Percentiles rank a stretch among this genome's conserved stretches.
Conservation (phyloP, 2,329 filamentous ascomycete genomes). For the Cryphonectria carpinicola region DNA sequence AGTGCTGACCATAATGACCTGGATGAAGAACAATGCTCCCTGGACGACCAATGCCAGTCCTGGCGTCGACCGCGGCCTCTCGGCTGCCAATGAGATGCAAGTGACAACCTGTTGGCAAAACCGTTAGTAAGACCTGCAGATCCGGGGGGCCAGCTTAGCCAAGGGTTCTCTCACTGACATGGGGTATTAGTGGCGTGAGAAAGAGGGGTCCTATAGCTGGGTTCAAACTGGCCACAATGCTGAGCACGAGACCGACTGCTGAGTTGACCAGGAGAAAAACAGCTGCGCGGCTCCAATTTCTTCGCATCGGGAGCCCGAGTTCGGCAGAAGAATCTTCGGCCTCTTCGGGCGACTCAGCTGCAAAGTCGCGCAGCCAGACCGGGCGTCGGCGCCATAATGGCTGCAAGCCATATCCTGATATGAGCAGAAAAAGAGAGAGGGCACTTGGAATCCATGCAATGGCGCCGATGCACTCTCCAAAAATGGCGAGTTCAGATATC, state of each 20-base stretch:
- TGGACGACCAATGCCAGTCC: conserved; percentile 76
- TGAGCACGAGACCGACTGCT: conserved; percentile 17
- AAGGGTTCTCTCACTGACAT: conserved; percentile 18
- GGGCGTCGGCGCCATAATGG: conserved; percentile 40
- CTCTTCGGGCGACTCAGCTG: conserved; percentile 33
- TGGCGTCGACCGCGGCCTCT: conserved; percentile 50
- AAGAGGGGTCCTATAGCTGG: conserved; percentile 25
- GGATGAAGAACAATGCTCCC: conserved; percentile 38
- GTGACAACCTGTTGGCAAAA: conserved; percentile 15
- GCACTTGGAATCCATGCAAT: conserved; percentile 39
- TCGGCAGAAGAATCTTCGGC: conserved; percentile 18
- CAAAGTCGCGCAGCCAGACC: conserved; percentile 41
- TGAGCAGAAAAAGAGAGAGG: conserved; percentile 36
- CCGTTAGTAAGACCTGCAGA: conserved; percentile 1
- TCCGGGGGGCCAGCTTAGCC: background rate
- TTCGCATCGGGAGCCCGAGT: conserved; percentile 6
- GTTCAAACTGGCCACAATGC: conserved; percentile 16
- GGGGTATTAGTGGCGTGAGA: conserved; percentile 24
- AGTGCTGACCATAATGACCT: conserved; percentile 37
- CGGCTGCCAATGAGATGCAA: conserved; percentile 18
- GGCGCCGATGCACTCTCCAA: conserved; percentile 39
- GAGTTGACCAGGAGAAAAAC: conserved; percentile 21
- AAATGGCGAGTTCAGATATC: conserved; percentile 28
- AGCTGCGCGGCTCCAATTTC: conserved; percentile 11
- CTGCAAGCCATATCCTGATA: conserved; percentile 38